Percentiles rank a stretch among this genome's conserved stretches.
Conservation (phyloP, 768 basidiomycete genomes). For the Mycena haematopus region DNA sequence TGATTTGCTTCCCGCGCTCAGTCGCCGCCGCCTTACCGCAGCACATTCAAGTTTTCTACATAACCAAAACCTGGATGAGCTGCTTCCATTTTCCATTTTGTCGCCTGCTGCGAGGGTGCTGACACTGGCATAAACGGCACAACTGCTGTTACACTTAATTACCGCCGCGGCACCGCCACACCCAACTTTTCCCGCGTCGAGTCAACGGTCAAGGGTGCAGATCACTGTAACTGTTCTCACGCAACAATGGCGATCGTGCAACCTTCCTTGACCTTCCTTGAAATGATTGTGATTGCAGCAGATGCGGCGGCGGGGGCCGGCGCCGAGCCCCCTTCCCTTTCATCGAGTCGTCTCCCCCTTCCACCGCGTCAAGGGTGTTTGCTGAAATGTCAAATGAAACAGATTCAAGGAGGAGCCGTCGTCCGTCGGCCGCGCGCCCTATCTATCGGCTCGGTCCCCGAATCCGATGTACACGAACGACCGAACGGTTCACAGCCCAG, state of each 20-base stretch:
- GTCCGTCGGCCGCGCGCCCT: background rate
- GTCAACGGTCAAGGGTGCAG: conserved; percentile 14
- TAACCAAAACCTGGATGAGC: background rate
- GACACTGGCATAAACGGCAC: background rate
- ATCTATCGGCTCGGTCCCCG: background rate
- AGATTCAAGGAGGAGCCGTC: too few species aligned
- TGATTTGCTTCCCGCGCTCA: background rate
- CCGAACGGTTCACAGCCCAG: too few species aligned
- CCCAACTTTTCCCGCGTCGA: conserved; percentile 23
- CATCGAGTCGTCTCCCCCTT: background rate
- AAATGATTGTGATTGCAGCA: too few species aligned
- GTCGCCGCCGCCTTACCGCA: conserved; percentile 9
- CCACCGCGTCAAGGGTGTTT: background rate
- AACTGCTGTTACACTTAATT: background rate
- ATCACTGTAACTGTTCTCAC: conserved; percentile 24
- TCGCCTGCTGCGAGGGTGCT: background rate
- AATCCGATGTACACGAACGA: background rate
- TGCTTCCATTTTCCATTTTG: conserved; percentile 22
- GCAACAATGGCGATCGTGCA: conserved; percentile 13
- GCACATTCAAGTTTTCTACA: too few species aligned
- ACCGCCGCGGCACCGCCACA: conserved; percentile 8
- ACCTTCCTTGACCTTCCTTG: too few species aligned
- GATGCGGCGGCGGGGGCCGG: conserved; percentile 3
- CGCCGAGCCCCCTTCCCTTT: conserved; percentile 6
- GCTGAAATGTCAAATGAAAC: too few species aligned